A percentile compares a stretch with the other conserved stretches of the same genome.
phyloP scores from a whole-genome alignment of 2,329 filamentous ascomycete species.

The Elsinoe arachidis region DNA sequence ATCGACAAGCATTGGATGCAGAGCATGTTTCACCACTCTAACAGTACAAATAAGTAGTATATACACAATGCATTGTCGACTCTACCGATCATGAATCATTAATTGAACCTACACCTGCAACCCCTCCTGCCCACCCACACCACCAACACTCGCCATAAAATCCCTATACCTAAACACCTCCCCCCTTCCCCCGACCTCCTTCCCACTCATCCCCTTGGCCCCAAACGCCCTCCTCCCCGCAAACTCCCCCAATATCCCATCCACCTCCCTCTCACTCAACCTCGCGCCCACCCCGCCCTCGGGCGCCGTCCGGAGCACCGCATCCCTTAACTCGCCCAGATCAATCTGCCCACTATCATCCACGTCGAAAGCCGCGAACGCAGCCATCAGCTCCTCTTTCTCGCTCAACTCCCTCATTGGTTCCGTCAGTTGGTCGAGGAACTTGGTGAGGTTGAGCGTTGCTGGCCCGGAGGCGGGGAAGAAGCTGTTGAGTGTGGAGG shows the following conservation, averaged over 20 bases:
- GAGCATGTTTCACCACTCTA: background rate
- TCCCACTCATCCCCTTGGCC: constrained; percentile 45
- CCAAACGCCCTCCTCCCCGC: constrained; percentile 75
- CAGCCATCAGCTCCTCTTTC: constrained; percentile 71
- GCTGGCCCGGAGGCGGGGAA: constrained; percentile 52
- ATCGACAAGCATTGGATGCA: background rate
- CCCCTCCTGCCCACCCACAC: constrained; percentile 25
- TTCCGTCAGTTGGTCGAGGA: constrained; percentile 72
- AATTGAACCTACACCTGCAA: constrained; percentile 1
- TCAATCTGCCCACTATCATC: constrained; percentile 93
- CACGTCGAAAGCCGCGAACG: constrained; percentile 91
- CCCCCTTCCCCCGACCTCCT: constrained; percentile 44
- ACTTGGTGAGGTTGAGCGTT: constrained; percentile 74
- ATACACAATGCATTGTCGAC: background rate
- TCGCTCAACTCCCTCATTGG: constrained; percentile 68
- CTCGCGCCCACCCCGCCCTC: constrained; percentile 56
- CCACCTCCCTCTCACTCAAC: constrained; percentile 66
- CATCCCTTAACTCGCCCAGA: constrained; percentile 69
- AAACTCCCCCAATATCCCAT: constrained; percentile 80
- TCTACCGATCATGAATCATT: background rate
- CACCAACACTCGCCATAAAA: constrained; percentile 56
- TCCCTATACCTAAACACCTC: constrained; percentile 93
- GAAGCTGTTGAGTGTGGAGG: constrained; percentile 66
- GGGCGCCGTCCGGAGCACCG: constrained; percentile 70
- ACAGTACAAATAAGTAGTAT: background rate